phyloP scores from a whole-genome alignment of 768 basidiomycete genomes.

The Auriscalpium microsporum region DNA sequence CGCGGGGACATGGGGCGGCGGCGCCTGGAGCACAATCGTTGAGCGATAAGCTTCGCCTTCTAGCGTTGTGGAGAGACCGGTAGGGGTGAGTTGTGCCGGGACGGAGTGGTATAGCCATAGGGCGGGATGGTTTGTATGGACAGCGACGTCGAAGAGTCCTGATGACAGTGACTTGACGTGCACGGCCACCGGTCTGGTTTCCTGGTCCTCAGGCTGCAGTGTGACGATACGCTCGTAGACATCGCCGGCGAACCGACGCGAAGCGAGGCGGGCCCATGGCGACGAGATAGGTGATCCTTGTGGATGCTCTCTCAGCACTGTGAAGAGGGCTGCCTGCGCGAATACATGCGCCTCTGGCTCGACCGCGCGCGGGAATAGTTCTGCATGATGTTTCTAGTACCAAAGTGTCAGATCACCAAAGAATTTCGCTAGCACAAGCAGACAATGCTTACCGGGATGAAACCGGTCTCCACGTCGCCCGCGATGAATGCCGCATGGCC shows the following conservation, averaged over 20 bases:
- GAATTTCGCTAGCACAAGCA: neutral
- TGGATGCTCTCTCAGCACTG: conserved; percentile 56
- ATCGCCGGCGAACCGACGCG: conserved; percentile 75
- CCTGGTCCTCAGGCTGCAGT: conserved; percentile 48
- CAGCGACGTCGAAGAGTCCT: conserved; percentile 38
- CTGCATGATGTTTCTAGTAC: conserved; percentile 67
- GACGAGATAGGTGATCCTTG: conserved; percentile 22
- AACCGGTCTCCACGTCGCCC: conserved; percentile 85
- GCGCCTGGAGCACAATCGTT: conserved; percentile 70
- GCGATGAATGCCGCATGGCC: conserved; percentile 69
- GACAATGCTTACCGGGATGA: conserved; percentile 57
- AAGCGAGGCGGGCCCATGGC: conserved; percentile 64
- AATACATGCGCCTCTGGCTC: conserved; percentile 55
- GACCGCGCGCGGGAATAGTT: conserved; percentile 64
- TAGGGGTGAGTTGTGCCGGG: conserved; percentile 47
- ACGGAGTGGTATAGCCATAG: conserved; percentile 34
- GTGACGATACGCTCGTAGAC: conserved; percentile 51
- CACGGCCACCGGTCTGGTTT: conserved; percentile 22
- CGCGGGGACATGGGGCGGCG: conserved; percentile 42
- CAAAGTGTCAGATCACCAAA: neutral
- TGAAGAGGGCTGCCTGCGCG: conserved; percentile 73
- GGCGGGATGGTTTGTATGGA: conserved; percentile 33
- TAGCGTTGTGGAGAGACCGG: conserved; percentile 46
- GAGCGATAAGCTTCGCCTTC: conserved; percentile 39
- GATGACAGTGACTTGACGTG: conserved; percentile 39